phyloP scores from a whole-genome alignment of 768 basidiomycete genomes.

The Pleurotus giganteus region DNA sequence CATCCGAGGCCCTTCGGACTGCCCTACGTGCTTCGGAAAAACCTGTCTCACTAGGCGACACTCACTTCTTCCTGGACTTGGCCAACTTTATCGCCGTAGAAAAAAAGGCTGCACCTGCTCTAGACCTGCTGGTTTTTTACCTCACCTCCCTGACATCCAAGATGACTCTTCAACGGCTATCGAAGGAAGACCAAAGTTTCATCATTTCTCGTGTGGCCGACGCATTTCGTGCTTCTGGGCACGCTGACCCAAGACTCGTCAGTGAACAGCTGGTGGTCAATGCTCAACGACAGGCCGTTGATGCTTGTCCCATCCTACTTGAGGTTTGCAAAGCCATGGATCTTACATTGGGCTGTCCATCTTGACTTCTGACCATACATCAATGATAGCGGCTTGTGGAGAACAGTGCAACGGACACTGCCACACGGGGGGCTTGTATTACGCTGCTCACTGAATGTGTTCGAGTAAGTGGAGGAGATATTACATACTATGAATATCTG shows the following conservation, averaged over 20 bases:
- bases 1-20: constrained; percentile 28
- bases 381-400: constrained; percentile 30
- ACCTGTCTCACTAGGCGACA: constrained; percentile 28
- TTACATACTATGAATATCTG: constrained; percentile 1
- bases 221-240: constrained; percentile 36
- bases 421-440: constrained; percentile 34
- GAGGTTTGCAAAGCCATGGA: constrained; percentile 28
- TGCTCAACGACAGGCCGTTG: constrained; percentile 46
- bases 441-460: constrained; percentile 43
- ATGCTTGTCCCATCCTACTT: constrained; percentile 46
- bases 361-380: not conserved
- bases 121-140: constrained; percentile 54
- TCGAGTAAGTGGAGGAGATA: constrained; percentile 27
- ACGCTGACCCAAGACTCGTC: constrained; percentile 23
- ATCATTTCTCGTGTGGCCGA: constrained; percentile 48
- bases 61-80: constrained; percentile 46
- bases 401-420: constrained; percentile 22
- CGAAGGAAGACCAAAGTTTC: constrained; percentile 38
- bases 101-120: constrained; percentile 37
- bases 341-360: constrained; percentile 2
- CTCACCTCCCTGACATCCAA: constrained; percentile 41
- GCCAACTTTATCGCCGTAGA: constrained; percentile 38
- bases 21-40: constrained; percentile 23
- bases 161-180: constrained; percentile 44
- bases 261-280: constrained; percentile 28